A percentile compares a stretch with the other conserved stretches of the same genome.
Evolutionary conservation across 73 alveolate species (phyloP).

Genomic region (Paramecium tetraurelia): DNA sequence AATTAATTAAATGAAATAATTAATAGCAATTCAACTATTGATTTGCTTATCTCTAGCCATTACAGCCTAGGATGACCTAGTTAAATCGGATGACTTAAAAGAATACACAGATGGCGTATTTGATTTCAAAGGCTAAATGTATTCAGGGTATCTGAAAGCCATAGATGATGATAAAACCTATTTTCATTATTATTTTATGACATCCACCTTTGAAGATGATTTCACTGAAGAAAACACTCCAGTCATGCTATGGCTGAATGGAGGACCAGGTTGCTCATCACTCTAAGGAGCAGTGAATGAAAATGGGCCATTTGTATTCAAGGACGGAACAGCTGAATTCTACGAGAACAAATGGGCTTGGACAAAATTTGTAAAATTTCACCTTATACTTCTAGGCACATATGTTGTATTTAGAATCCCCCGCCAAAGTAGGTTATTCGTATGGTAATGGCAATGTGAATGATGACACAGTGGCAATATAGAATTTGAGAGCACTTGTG

Average conservation of each 20-base stretch:
- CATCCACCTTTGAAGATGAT: not conserved
- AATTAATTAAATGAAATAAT: not conserved
- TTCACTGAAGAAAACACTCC: not conserved
- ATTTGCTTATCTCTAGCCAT: not conserved
- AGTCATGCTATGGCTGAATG: slow-evolving; percentile 89
- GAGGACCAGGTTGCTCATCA: slow-evolving; percentile 98
- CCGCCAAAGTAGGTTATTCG: slow-evolving; percentile 84
- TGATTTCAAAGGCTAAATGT: slow-evolving; percentile 11
- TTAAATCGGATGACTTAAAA: not conserved
- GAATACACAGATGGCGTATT: not conserved
- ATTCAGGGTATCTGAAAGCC: slow-evolving; percentile 25
- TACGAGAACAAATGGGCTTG: slow-evolving; percentile 7
- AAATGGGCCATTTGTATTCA: slow-evolving; percentile 81
- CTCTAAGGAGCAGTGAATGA: slow-evolving; percentile 80
- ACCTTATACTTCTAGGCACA: slow-evolving; percentile 60
- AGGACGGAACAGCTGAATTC: not conserved
- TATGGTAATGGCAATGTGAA: not conserved
- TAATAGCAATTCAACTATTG: not conserved
- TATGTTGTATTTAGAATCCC: slow-evolving; percentile 85
- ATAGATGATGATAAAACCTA: not conserved
- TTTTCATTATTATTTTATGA: slow-evolving; percentile 21
- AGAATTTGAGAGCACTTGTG: slow-evolving; percentile 75
- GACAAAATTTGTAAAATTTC: slow-evolving; percentile 47
- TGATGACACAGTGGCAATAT: slow-evolving; percentile 78
- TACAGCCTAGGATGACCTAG: not conserved